Evolutionary conservation across 257 asterid genomes (phyloP), one percentile per base, ranked within the genome.

Genomic region (Ehretia macrophylla): DNA sequence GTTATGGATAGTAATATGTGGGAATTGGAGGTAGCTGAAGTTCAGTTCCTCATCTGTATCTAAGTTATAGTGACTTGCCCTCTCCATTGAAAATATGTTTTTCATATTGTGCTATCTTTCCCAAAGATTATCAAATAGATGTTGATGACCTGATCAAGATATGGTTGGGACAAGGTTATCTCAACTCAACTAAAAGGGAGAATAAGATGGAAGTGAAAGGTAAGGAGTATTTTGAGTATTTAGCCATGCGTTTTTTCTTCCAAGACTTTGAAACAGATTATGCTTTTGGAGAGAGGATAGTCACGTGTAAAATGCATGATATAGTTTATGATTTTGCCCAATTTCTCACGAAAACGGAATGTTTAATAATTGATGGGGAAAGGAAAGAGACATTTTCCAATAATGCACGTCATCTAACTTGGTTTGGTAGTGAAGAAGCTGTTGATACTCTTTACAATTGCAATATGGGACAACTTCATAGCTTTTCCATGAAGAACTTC

Each of bases 251-350:
- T 4, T 46, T 17, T 16, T 46, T 16, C 10, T 46, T 46, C 14
- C 51, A 13, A 46, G 20, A 46, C 18, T 46, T 46, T 18, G 17
- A 46, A n/a, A 46, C 8, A 16, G 18, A 46, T n/a, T n/a, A n/a
- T 46, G 51, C 12, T 11, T 46, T 13, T 14, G 51, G 18, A 0
- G 5, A 46, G n/a, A 14, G 18, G 18, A 46, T 46, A 4, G 14
- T 46, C 18, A 11, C 17, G 6, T 54, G 58, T 32, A 54, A 23
- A 32, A 54, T 54, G 58, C 58, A 54, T 54, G 58, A 54, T 16
- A 54, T 54, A 54, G 40, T 54, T 11, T 40, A 54, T 46, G 51
- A 46, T 46, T 46, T 46, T 18, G 51, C 51, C 6, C 51, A 46
- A 46, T 46, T 11, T 46, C 19, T 46, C 1, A 46, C 18, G 14